Evolutionary conservation across 257 asterid genomes (phyloP).

Genomic region (Thymus mandschuricus): DNA sequence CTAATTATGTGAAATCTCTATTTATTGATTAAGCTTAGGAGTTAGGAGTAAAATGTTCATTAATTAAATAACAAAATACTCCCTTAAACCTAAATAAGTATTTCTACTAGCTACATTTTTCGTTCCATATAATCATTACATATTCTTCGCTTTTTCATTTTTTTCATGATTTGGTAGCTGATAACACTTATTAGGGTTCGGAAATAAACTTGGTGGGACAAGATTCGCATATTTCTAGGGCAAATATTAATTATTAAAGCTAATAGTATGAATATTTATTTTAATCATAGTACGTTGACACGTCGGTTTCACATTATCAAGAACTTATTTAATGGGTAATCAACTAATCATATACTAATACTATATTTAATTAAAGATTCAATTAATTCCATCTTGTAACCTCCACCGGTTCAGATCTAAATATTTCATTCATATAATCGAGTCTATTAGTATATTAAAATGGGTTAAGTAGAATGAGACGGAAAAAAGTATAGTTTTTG

Average conservation of each 20-base stretch:
- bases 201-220: background rate
- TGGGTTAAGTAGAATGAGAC: no score
- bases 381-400: background rate
- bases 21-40: no score
- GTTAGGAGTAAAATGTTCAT: background rate
- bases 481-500: no score
- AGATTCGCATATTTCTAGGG: background rate
- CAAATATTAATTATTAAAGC: background rate
- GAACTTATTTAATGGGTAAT: background rate
- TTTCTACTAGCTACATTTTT: no score
- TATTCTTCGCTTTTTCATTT: no score
- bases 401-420: background rate
- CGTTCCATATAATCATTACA: no score
- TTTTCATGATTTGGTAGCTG: no score
- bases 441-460: no score
- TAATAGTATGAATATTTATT: background rate
- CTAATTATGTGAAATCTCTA: no score
- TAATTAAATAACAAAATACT: background rate
- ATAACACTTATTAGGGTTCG: no score
- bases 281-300: constrained; percentile 23
- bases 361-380: background rate
- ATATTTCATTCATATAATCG: no score
- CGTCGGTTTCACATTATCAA: constrained; percentile 28
- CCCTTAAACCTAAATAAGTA: no score
- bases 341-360: background rate